Evolutionary conservation across 768 basidiomycete species (phyloP).

Genomic region (Lanmaoa rubissima): DNA sequence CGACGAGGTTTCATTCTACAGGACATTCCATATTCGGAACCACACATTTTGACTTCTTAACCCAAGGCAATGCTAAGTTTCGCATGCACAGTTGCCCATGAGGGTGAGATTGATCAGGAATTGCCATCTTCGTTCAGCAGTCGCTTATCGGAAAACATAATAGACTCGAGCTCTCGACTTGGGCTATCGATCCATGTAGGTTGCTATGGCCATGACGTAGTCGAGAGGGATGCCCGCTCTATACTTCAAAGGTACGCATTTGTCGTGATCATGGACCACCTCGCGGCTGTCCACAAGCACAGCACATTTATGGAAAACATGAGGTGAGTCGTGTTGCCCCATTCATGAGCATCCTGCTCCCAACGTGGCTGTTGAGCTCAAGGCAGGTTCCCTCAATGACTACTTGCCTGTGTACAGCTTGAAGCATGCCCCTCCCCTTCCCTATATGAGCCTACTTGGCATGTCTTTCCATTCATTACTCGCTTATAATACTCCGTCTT

Average conservation of each 20-base stretch:
- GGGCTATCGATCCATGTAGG: constrained; percentile 11
- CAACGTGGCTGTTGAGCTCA: constrained; percentile 37
- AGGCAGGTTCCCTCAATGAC: constrained; percentile 33
- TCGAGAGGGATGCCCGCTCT: constrained; percentile 20
- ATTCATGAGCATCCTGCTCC: constrained; percentile 31
- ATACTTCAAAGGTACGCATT: constrained; percentile 26
- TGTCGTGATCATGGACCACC: constrained; percentile 35
- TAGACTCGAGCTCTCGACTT: constrained; percentile 3
- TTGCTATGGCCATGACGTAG: constrained; percentile 30
- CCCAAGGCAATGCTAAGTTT: constrained; percentile 20
- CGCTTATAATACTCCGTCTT: constrained; percentile 28
- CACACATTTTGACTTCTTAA: constrained; percentile 1
- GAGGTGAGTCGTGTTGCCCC: constrained; percentile 35
- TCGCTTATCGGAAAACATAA: constrained; percentile 9
- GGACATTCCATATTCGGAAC: constrained; percentile 29
- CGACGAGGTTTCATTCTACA: constrained; percentile 20
- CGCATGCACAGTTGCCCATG: constrained; percentile 3
- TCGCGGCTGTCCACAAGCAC: constrained; percentile 33
- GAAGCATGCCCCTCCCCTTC: constrained; percentile 26
- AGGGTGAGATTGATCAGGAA: constrained; percentile 4
- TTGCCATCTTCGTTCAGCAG: neutral
- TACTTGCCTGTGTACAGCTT: constrained; percentile 32
- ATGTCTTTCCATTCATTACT: constrained; percentile 26
- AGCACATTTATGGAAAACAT: constrained; percentile 36
- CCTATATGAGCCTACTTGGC: constrained; percentile 31